Conservation (phyloP, 2,329 filamentous ascomycete species). For the Phialemonium atrogriseum region DNA sequence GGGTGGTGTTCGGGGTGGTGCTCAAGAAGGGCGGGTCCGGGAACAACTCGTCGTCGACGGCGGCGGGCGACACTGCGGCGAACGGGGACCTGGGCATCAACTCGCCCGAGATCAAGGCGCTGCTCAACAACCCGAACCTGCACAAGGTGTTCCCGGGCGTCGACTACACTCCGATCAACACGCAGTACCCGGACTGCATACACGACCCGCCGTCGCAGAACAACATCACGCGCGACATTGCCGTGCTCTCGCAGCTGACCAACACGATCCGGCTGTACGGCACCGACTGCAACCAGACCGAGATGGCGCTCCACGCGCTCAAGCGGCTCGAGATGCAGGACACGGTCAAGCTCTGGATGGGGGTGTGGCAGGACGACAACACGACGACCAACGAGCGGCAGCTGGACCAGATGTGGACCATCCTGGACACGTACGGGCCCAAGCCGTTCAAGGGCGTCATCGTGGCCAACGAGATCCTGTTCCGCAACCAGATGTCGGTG, state of each 20-base stretch:
- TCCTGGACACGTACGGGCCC: conserved; percentile 61
- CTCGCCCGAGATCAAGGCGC: conserved; percentile 68
- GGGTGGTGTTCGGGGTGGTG: conserved; percentile 65
- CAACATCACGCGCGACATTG: conserved; percentile 86
- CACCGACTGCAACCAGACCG: conserved; percentile 94
- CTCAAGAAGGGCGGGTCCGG: conserved; percentile 37
- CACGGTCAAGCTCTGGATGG: conserved; percentile 82
- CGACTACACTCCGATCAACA: conserved; percentile 88
- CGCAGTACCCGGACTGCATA: conserved; percentile 81
- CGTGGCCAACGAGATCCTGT: conserved; percentile 70
- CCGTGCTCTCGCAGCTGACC: conserved; percentile 82
- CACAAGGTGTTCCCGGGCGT: conserved; percentile 94
- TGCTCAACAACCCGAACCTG: conserved; percentile 72
- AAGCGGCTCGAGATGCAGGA: conserved; percentile 61
- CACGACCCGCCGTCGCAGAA: conserved; percentile 77
- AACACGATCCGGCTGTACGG: conserved; percentile 85
- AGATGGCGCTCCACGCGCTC: conserved; percentile 84
- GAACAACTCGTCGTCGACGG: conserved; percentile 34
- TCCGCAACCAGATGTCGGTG: conserved; percentile 66
- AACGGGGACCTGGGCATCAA: conserved; percentile 68
- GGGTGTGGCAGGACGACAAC: conserved; percentile 86
- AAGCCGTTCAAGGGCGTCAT: conserved; percentile 75
- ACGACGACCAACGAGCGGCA: conserved; percentile 77
- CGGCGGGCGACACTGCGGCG: conserved; percentile 47
- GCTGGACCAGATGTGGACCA: conserved; percentile 72